Evolutionary conservation across 257 asterid species (phyloP), one percentile per base, ranked within the genome.

Genomic region (Ajuga chamaepitys): DNA sequence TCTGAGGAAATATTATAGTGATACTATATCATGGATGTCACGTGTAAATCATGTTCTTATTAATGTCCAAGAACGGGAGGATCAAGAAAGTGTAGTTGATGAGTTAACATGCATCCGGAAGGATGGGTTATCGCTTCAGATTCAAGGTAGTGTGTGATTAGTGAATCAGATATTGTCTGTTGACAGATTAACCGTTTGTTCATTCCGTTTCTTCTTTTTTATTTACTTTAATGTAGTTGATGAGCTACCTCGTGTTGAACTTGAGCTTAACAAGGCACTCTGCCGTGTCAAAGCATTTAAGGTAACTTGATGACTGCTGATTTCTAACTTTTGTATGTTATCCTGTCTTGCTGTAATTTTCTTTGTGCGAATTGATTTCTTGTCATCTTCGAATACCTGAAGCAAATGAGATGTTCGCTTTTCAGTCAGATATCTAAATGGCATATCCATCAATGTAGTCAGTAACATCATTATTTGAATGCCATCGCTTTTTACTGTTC

Each of bases 211-310:
- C 21, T 9, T 28, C 28, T 30, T 63, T 57, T 65, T 60, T 42
- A 56, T 50, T n/a, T 14, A 67, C 53, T 65, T 68, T 63, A 35
- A 64, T 53, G 78, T 63, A 89, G 97, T 87, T 58, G 85, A 80
- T 35, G 88, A 85, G 88, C 68, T 87, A 75, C 91, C 93, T 56
- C 80, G 67, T 72, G 72, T 92, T 77, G 91, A 80, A 58, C 34
- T 71, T 70, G 98, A 92, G 85, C 91, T 89, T 62, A 74, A 82
- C 70, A 89, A 80, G 78, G 97, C 95, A 64, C 64, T 52, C 32
- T 89, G 91, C 83, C 87, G 97, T 81, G 95, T 82, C 51, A 81
- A 82, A 81, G 98, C 86, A 67, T 66, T 75, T 70, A 77, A 85
- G 98, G 98, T 92, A 82, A 59, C 30, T 52, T 47, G 35, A 64